Base-by-base conservation (phyloP, 1,284 basidiomycete species). In the Heterobasidion occidentale region DNA sequence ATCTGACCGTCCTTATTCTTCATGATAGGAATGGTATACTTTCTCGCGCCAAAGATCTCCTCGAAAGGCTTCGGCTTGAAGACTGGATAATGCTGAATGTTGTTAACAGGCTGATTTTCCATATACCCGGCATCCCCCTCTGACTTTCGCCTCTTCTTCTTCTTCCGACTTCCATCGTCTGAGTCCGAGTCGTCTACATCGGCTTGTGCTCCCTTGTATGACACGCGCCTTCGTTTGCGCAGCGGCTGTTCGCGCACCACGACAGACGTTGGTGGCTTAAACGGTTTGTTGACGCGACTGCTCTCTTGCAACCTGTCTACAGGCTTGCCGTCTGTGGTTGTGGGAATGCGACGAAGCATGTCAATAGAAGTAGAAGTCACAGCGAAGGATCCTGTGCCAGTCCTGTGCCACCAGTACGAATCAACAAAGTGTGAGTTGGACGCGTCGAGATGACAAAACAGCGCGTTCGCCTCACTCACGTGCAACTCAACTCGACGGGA, bases 1-100 rank as follows among this genome's bases (percentile, higher is more conserved):
- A 84, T 63, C 56, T 89, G 82, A 14, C 94, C 91, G 49, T 87
- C 83, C 66, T 87, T 86, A 69, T 83, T 88, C 52, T 75, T 83
- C 83, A 99, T 98, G 9, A 84, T 80, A 1, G 96, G 97, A 61
- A 99, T 86, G 6, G 88, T 83, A 72, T 98, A 99, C 61, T 82
- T 80, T 36, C 56, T 54, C 9, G 54, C 46, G 51, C 80, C 83
- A 61, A 75, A 70, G 3, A 88, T 71, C 58, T 83, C 70, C 19
- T 80, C 79, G 68, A 91, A 88, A 0, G 92, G 88, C 68, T 92
- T 95, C 12, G 88, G 85, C 62, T 84, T 86, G 74, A 85, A 96
- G 42, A 92, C 86, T 1, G 93, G 92, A 65, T 86, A 97, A 52
- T 86, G 81, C 67, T 83, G 81, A 65, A 88, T 81, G 67, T 78